Percentiles rank a stretch among this genome's conserved stretches.
Evolutionary conservation across 495 filamentous ascomycete genomes (phyloP).

Genomic region (Aspergillus coremiiformis): DNA sequence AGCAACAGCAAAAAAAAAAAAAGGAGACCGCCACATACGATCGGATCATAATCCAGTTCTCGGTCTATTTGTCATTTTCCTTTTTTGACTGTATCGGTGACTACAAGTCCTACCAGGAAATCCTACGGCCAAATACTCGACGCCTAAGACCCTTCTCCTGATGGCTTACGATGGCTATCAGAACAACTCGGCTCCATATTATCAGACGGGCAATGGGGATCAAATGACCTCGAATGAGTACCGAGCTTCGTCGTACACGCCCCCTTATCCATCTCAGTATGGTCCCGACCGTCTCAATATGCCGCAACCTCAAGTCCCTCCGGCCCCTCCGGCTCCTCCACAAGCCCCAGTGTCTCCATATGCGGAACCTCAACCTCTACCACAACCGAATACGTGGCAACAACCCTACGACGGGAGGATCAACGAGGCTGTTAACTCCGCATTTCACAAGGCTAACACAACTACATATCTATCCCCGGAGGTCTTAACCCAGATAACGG

Average conservation of each 20-base stretch:
- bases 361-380: slow-evolving; percentile 11
- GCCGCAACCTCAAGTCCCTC: slow-evolving; percentile 31
- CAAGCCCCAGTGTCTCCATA: slow-evolving; percentile 12
- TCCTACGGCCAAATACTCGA: not conserved
- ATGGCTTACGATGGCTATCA: slow-evolving; percentile 41
- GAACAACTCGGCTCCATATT: slow-evolving; percentile 20
- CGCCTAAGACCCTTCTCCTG: not conserved
- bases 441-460: slow-evolving; percentile 31
- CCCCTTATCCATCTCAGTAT: slow-evolving; percentile 34
- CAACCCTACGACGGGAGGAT: slow-evolving; percentile 20
- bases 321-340: no score
- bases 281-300: slow-evolving; percentile 32
- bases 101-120: not conserved
- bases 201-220: slow-evolving; percentile 18
- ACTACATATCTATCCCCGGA: slow-evolving; percentile 41
- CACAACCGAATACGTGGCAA: slow-evolving; percentile 13
- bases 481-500: slow-evolving; percentile 44
- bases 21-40: not conserved
- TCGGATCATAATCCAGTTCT: not conserved
- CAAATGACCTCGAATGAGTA: slow-evolving; percentile 21
- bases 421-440: slow-evolving; percentile 45
- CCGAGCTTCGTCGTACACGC: slow-evolving; percentile 17
- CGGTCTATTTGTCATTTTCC: not conserved
- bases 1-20: not conserved
- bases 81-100: not conserved